Evolutionary conservation across 2,329 filamentous ascomycete genomes (phyloP).

Genomic region (Cladosporium sphaerospermum): DNA sequence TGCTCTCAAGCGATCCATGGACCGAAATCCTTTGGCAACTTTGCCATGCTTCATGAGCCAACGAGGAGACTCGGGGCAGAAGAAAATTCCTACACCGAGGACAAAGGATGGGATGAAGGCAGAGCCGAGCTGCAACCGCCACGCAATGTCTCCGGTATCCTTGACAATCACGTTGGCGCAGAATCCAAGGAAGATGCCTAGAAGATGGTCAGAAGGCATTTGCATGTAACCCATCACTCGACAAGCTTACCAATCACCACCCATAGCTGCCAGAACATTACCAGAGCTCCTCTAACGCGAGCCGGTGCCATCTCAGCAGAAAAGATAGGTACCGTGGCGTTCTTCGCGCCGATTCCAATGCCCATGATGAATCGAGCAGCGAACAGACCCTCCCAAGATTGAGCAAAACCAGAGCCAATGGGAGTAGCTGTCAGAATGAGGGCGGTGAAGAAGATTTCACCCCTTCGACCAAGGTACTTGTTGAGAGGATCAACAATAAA

Average conservation of each 20-base stretch:
- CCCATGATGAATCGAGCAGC: constrained; percentile 66
- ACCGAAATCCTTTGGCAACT: constrained; percentile 41
- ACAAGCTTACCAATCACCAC: constrained; percentile 20
- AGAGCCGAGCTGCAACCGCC: constrained; percentile 63
- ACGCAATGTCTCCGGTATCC: constrained; percentile 52
- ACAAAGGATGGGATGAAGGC: constrained; percentile 46
- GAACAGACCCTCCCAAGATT: constrained; percentile 53
- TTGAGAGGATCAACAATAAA: constrained; percentile 50
- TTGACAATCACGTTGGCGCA: constrained; percentile 60
- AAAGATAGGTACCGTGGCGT: constrained; percentile 42
- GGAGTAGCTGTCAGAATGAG: constrained; percentile 57
- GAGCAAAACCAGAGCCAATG: constrained; percentile 57
- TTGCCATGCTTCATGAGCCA: constrained; percentile 47
- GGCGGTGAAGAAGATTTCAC: constrained; percentile 32
- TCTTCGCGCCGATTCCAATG: constrained; percentile 42
- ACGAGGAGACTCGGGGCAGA: constrained; percentile 40
- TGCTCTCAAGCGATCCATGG: constrained; percentile 44
- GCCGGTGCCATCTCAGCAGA: constrained; percentile 41
- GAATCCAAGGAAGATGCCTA: constrained; percentile 57
- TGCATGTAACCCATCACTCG: neutral
- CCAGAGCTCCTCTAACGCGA: constrained; percentile 56
- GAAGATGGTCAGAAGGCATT: constrained; percentile 26
- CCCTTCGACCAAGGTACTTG: constrained; percentile 27
- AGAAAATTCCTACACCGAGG: constrained; percentile 28
- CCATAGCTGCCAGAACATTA: constrained; percentile 80